Conservation (phyloP, 192 early-diverging fungal genomes). For the Chytriomyces sp. region DNA sequence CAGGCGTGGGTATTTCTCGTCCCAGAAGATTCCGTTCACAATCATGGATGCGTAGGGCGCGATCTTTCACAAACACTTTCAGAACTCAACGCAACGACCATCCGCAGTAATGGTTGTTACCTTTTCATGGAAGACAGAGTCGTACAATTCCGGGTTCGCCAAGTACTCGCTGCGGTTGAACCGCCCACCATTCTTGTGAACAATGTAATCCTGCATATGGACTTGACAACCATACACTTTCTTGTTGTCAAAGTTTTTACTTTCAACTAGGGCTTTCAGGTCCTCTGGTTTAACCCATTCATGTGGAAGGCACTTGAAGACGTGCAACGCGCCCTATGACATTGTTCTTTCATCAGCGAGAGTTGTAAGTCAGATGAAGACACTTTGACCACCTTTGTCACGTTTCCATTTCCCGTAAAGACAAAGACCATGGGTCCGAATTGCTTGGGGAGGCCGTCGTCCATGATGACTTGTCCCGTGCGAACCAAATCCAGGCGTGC, state of each 20-base stretch:
- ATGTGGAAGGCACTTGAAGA: slow-evolving; percentile 90
- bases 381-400: slow-evolving; percentile 63
- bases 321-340: slow-evolving; percentile 78
- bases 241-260: slow-evolving; percentile 59
- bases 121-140: slow-evolving; percentile 79
- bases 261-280: slow-evolving; percentile 45
- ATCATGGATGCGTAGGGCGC: slow-evolving; percentile 89
- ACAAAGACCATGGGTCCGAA: slow-evolving; percentile 90
- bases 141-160: slow-evolving; percentile 74
- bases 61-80: slow-evolving; percentile 54
- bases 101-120: slow-evolving; percentile 32
- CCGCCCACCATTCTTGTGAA: slow-evolving; percentile 67
- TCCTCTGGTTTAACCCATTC: slow-evolving; percentile 76
- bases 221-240: slow-evolving; percentile 84
- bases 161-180: slow-evolving; percentile 72
- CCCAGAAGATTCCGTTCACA: slow-evolving; percentile 96
- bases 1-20: slow-evolving; percentile 79
- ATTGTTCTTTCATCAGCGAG: background rate
- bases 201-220: slow-evolving; percentile 77
- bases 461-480: slow-evolving; percentile 78
- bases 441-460: slow-evolving; percentile 83
- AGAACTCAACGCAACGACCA: background rate
- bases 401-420: slow-evolving; percentile 91
- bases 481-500: slow-evolving; percentile 58
- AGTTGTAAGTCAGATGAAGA: background rate